Evolutionary conservation across 345 rosid genomes (phyloP).

Genomic region (Linum lewisii): DNA sequence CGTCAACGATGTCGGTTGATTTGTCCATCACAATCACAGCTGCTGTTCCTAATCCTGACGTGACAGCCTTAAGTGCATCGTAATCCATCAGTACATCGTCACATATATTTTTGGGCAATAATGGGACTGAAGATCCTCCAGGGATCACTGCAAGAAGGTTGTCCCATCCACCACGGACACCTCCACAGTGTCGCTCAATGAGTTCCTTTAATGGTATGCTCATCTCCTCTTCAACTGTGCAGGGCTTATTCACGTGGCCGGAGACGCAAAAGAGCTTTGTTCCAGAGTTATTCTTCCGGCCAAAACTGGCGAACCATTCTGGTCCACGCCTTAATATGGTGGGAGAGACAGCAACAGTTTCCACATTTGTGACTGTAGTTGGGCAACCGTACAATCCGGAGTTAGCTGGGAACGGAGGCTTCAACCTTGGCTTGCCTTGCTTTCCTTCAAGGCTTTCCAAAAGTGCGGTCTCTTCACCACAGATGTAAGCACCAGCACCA

Average conservation of each 20-base stretch:
- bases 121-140: slow-evolving; percentile 91
- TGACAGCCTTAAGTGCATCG: slow-evolving; percentile 96
- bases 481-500: slow-evolving; percentile 97
- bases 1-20: slow-evolving; percentile 96
- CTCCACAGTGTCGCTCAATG: slow-evolving; percentile 93
- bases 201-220: slow-evolving; percentile 87
- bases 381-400: slow-evolving; percentile 97
- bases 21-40: slow-evolving; percentile 98
- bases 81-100: slow-evolving; percentile 95
- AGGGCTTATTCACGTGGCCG: slow-evolving; percentile 90
- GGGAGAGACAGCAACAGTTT: slow-evolving; percentile 96
- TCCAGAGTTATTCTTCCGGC: slow-evolving; percentile 88
- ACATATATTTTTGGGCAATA: slow-evolving; percentile 72
- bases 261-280: slow-evolving; percentile 80
- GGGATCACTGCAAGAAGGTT: slow-evolving; percentile 92
- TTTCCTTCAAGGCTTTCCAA: slow-evolving; percentile 95
- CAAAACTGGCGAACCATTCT: slow-evolving; percentile 98
- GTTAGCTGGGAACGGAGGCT: slow-evolving; percentile 99
- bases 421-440: slow-evolving; percentile 96
- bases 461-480: slow-evolving; percentile 98
- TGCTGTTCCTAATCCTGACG: slow-evolving; percentile 88
- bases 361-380: slow-evolving; percentile 92
- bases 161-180: slow-evolving; percentile 96
- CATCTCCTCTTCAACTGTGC: slow-evolving; percentile 97
- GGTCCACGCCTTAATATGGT: slow-evolving; percentile 94